Evolutionary conservation across 352 stramenopile species (phyloP).

Genomic region (Globisporangium abappressorium): DNA sequence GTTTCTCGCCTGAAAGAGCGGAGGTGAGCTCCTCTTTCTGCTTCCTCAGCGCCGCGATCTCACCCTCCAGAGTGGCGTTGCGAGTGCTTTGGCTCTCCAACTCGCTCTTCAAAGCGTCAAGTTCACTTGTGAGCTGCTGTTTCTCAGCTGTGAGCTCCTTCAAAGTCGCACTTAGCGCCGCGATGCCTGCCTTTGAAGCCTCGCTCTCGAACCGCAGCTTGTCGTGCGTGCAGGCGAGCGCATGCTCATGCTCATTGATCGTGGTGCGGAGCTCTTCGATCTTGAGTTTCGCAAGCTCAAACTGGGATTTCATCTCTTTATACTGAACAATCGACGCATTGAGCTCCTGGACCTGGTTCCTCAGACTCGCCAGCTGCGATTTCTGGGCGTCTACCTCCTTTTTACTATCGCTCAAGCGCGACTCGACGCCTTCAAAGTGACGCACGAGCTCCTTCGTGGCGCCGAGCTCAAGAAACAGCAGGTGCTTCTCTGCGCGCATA

Average conservation of each 20-base stretch:
- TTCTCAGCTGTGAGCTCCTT: conserved; percentile 9
- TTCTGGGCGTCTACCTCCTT: conserved; percentile 14
- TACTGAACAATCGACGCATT: neutral
- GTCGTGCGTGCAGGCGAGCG: conserved; percentile 12
- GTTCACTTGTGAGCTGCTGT: neutral
- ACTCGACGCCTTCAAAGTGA: conserved; percentile 40
- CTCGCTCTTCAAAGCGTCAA: neutral
- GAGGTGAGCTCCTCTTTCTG: conserved; percentile 13
- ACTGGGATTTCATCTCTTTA: neutral
- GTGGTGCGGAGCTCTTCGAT: conserved; percentile 13
- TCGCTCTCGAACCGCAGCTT: conserved; percentile 14
- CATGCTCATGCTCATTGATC: conserved; percentile 7
- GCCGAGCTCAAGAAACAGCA: conserved; percentile 43
- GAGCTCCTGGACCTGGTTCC: conserved; percentile 1
- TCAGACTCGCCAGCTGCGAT: neutral
- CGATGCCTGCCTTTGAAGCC: neutral
- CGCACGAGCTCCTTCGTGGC: conserved; percentile 38
- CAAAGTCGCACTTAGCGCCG: conserved; percentile 5
- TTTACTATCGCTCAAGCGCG: conserved; percentile 18
- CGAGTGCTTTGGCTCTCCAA: neutral
- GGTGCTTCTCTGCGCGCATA: conserved; percentile 37
- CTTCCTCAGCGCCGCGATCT: neutral
- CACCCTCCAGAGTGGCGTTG: neutral
- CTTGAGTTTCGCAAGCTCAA: neutral
- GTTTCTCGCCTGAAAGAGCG: conserved; percentile 14